Evolutionary conservation across 2,329 filamentous ascomycete genomes (phyloP), one percentile per base, ranked within the genome.

Genomic region (Ilyonectria mors-panacis): DNA sequence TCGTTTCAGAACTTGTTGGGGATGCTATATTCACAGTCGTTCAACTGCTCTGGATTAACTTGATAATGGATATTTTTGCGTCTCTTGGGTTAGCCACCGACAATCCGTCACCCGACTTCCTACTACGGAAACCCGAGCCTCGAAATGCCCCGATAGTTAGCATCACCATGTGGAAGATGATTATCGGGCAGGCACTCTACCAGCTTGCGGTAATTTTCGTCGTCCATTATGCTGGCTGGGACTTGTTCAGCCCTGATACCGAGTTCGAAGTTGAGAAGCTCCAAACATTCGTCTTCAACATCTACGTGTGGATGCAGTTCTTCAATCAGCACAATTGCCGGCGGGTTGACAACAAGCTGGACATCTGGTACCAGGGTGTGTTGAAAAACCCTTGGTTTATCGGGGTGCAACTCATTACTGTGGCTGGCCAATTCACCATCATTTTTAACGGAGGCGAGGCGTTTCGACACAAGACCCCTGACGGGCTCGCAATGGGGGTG

Each of bases 251-350:
- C 79, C 91, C 47, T 75, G 82, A 85, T 55, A 78, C 77, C 1
- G 48, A 71, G 21, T 67, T 69, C 13, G 78, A 80, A 42, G 73
- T 76, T 6, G 77, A 81, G 48, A 78, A 80, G 23, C 79, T 85
- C 21, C 81, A 89, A 63, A 94, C 93, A 1, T 84, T 95, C 12
- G 91, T 95, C 6, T 95, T 95, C 85, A 96, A 95, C 81, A 93
- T 92, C 0, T 95, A 95, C 73, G 92, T 95, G 50, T 95, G 93
- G 92, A 94, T 95, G 92, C 93, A 95, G 72, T 93, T 96, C 70
- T 95, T 95, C 85, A 95, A 96, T 74, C 89, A 94, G 73, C 88
- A 93, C 81, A 95, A 78, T 83, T 94, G 93, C 80, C 91, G 93
- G 42, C 89, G 93, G 13, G 88, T 95, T 9, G 93, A 95, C 78